Conservation (phyloP, 73 alveolate species). For the Breviolum minutum region DNA sequence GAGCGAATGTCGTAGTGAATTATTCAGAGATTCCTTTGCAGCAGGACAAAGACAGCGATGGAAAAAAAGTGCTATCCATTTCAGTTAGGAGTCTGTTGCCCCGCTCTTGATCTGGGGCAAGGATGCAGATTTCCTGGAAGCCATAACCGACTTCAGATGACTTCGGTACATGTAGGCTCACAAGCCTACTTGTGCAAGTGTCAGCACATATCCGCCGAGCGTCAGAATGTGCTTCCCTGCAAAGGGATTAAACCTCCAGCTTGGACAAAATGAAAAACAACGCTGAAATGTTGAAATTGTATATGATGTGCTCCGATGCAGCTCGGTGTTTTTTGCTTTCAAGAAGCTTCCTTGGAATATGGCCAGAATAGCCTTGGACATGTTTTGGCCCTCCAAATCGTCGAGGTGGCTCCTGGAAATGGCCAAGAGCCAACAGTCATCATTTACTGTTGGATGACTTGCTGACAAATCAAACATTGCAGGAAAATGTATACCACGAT, state of each 20-base stretch:
- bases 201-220: background rate
- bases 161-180: background rate
- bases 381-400: slow-evolving; percentile 77
- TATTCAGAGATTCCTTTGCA: too few relatives aligned
- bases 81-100: background rate
- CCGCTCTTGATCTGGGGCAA: slow-evolving; percentile 47
- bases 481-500: background rate
- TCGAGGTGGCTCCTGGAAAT: slow-evolving; percentile 47
- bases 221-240: slow-evolving; percentile 44
- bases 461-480: background rate
- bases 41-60: too few relatives aligned
- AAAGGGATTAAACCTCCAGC: slow-evolving; percentile 60
- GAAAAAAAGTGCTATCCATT: background rate
- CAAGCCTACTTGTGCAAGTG: background rate
- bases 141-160: background rate
- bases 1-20: too few relatives aligned
- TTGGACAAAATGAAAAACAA: background rate
- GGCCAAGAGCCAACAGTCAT: background rate
- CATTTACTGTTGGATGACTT: background rate
- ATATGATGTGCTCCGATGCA: background rate
- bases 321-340: background rate
- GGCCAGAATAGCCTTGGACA: slow-evolving; percentile 75
- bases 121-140: slow-evolving; percentile 6
- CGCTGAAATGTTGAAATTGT: background rate
- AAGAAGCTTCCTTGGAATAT: slow-evolving; percentile 48